Evolutionary conservation across 805 yeast species (phyloP).

Genomic region (Wickerhamomyces queroliae): DNA sequence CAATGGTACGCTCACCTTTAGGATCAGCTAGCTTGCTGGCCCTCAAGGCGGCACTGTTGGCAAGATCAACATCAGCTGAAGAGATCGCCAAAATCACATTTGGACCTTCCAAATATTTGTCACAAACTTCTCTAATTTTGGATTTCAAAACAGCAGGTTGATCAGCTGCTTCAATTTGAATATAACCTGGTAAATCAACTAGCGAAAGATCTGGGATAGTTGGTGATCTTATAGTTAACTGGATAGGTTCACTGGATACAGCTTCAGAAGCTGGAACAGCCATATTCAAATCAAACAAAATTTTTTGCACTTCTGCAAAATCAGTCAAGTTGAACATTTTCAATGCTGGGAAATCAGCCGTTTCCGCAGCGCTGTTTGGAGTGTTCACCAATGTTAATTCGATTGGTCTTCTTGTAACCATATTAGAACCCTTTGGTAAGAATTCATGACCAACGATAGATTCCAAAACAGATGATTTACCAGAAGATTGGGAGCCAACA

Average conservation of each 20-base stretch:
- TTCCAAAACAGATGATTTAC: slow-evolving; percentile 94
- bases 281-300: slow-evolving; percentile 83
- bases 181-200: slow-evolving; percentile 96
- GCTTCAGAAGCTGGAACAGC: slow-evolving; percentile 87
- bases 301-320: slow-evolving; percentile 81
- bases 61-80: slow-evolving; percentile 96
- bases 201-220: slow-evolving; percentile 86
- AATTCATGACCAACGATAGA: slow-evolving; percentile 98
- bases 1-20: slow-evolving; percentile 90
- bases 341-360: slow-evolving; percentile 91
- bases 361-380: slow-evolving; percentile 73
- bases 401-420: slow-evolving; percentile 98
- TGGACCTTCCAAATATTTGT: slow-evolving; percentile 82
- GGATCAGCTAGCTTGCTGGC: slow-evolving; percentile 92
- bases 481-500: slow-evolving; percentile 95
- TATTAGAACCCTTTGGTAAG: slow-evolving; percentile 92
- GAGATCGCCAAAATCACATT: slow-evolving; percentile 93
- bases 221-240: slow-evolving; percentile 85
- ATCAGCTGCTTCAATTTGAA: slow-evolving; percentile 94
- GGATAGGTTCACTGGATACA: slow-evolving; percentile 90
- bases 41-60: slow-evolving; percentile 89
- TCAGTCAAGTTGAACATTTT: slow-evolving; percentile 79
- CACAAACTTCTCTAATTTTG: slow-evolving; percentile 75
- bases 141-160: slow-evolving; percentile 83
- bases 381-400: slow-evolving; percentile 90